These are phyloP conservation scores for Mycocentrospora acerina DNA, from an alignment of 2,329 filamentous ascomycete species.

Conservation along the genomic window DNA sequence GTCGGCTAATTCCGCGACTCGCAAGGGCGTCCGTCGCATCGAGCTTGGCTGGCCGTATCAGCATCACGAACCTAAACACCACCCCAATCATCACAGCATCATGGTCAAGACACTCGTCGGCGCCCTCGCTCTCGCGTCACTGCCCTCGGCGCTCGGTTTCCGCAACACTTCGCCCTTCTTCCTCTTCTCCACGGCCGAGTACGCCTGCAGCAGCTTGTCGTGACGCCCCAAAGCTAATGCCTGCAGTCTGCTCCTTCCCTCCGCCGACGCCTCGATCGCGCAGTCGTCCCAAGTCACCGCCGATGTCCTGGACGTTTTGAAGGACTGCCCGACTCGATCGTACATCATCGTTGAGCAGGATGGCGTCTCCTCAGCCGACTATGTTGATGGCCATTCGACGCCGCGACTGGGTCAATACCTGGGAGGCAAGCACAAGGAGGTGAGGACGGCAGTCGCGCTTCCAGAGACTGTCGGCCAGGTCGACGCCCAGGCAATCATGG, in stretches of 20 bases:
- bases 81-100: conserved; percentile 17
- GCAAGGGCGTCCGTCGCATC: conserved; percentile 6
- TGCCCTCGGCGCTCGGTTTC: conserved; percentile 69
- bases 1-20: conserved; percentile 4
- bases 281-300: conserved; percentile 47
- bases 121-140: conserved; percentile 52
- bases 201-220: conserved; percentile 42
- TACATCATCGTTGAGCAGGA: conserved; percentile 81
- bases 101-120: conserved; percentile 50
- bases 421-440: conserved; percentile 51
- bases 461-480: conserved; percentile 56
- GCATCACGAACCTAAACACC: conserved; percentile 13
- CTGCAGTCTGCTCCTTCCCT: conserved; percentile 31
- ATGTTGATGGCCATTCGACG: conserved; percentile 55
- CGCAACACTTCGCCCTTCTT: conserved; percentile 87
- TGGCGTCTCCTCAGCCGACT: conserved; percentile 70
- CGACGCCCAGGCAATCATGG: conserved; percentile 46
- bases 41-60: conserved; percentile 13
- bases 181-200: conserved; percentile 82
- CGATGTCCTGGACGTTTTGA: conserved; percentile 53
- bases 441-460: conserved; percentile 55
- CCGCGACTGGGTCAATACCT: conserved; percentile 58
- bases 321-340: conserved; percentile 68
- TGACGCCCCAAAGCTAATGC: conserved; percentile 24
- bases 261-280: conserved; percentile 39